phyloP scores from a whole-genome alignment of 2,329 filamentous ascomycete genomes.

The Pleurostoma richardsiae region DNA sequence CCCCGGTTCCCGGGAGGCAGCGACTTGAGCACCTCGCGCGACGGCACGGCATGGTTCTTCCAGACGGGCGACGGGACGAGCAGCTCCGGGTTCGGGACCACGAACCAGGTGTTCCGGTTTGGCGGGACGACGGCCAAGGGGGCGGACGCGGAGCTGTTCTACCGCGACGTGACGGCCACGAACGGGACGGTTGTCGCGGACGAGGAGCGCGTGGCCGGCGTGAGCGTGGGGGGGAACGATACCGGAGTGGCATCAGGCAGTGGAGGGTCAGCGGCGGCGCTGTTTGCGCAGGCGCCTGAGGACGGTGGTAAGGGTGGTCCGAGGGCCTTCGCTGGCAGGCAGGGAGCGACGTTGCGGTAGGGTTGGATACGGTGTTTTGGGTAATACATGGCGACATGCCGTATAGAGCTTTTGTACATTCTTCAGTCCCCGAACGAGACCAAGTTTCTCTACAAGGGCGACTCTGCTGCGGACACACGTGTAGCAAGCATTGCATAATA shows the following conservation, averaged over 20 bases:
- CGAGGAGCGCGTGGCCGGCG: conserved; percentile 30
- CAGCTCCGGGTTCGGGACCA: conserved; percentile 48
- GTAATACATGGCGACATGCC: too few relatives aligned
- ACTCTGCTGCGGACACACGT: too few relatives aligned
- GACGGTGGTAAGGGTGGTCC: conserved; percentile 8
- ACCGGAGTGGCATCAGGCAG: conserved; percentile 3
- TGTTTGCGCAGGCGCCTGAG: conserved; percentile 8
- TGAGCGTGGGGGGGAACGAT: background rate
- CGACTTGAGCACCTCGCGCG: conserved; percentile 44
- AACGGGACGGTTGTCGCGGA: conserved; percentile 50
- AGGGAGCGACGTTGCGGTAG: background rate
- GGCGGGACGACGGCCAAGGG: conserved; percentile 29
- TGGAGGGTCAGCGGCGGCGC: background rate
- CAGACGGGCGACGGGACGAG: conserved; percentile 36
- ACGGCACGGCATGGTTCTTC: conserved; percentile 53
- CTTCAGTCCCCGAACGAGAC: too few relatives aligned
- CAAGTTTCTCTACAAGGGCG: too few relatives aligned
- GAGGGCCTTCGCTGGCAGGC: conserved; percentile 15
- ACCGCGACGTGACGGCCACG: conserved; percentile 46
- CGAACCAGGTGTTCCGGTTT: conserved; percentile 52
- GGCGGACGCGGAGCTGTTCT: conserved; percentile 44
- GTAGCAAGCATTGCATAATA: too few relatives aligned
- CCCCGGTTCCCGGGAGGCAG: conserved; percentile 24
- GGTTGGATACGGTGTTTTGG: too few relatives aligned
- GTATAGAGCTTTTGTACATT: too few relatives aligned